Conservation (phyloP, 1,284 basidiomycete genomes). For the Boletus semigastroideus region DNA sequence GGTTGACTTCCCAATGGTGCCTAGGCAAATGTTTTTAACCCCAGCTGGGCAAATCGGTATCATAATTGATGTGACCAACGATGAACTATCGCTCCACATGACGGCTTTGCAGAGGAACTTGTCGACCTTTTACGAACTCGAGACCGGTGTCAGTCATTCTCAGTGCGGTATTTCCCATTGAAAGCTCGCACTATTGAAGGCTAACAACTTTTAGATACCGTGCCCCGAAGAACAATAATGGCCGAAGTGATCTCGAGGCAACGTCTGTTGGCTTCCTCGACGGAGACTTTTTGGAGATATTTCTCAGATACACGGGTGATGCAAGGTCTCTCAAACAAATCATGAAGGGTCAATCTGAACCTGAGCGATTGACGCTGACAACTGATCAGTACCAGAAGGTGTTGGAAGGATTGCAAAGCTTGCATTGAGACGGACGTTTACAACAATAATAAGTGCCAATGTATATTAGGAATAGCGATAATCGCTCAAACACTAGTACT, state of each 20-base stretch:
- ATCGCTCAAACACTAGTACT: not conserved
- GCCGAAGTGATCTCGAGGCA: slow-evolving; percentile 55
- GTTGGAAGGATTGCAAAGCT: slow-evolving; percentile 59
- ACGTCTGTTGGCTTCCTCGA: slow-evolving; percentile 80
- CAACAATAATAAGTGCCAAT: not conserved
- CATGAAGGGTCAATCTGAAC: slow-evolving; percentile 52
- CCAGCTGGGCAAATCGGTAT: slow-evolving; percentile 80
- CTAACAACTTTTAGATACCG: slow-evolving; percentile 53
- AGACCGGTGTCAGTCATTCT: slow-evolving; percentile 64
- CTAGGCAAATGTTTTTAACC: slow-evolving; percentile 78
- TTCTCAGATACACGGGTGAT: slow-evolving; percentile 45
- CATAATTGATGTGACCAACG: slow-evolving; percentile 63
- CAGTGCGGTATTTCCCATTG: slow-evolving; percentile 45
- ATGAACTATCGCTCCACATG: slow-evolving; percentile 60
- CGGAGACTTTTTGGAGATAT: slow-evolving; percentile 81
- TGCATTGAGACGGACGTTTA: slow-evolving; percentile 48
- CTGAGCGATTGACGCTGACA: slow-evolving; percentile 51
- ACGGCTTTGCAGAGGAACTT: slow-evolving; percentile 81
- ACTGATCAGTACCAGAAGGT: slow-evolving; percentile 47
- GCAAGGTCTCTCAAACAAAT: slow-evolving; percentile 43
- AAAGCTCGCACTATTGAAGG: not conserved
- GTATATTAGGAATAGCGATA: no score
- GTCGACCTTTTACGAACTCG: slow-evolving; percentile 50
- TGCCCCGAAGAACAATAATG: slow-evolving; percentile 55
- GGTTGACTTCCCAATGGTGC: slow-evolving; percentile 40